Evolutionary conservation across 106 monocot genomes (phyloP), one percentile per base, ranked within the genome.

Genomic region (Xerophyta viscosa): DNA sequence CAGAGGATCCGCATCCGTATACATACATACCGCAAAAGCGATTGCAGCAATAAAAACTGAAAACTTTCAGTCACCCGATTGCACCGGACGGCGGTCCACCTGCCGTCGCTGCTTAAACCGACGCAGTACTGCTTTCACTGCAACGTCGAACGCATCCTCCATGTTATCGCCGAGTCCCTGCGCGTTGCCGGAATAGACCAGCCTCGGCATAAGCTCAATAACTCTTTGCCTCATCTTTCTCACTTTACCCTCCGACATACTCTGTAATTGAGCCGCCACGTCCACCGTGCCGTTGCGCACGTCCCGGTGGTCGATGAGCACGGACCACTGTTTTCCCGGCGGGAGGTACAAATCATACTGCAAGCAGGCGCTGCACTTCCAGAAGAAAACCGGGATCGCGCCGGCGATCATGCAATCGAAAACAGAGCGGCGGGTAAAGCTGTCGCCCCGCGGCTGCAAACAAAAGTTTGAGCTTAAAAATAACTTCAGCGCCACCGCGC

Each of bases 371-470:
- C 77, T 96, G 55, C 78, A 31, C 58, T 61, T 41, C 89, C 88
- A 96, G 67, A 96, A 96, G 29, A 96, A 48, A 31, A 96, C 94
- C 30, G 94, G 94, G 26, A 96, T 79, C 26, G 78, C 77, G 20
- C 94, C 94, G 20, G 94, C 94, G 21, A 96, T 41, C 74, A 96
- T 85, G 78, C 94, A 89, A 37, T 96, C 94, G 64, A 96, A 96
- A 65, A 84, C 64, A 5, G 94, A 96, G 46, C 94, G 54, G 56
- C 94, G 48, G 22, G 94, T 89, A 65, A 58, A 79, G 66, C 94
- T 96, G 46, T 96, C 94, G 13, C 94, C 94, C 12, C 84, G 57
- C 23, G 94, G 94, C 56, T 96, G 94, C 30, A 96, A 49, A 66
- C 94, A 96, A 69, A 96, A 96, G 4, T 8, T 41, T 0, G 94